phyloP scores from a whole-genome alignment of 2,329 filamentous ascomycete genomes.

The Lasiodiplodia theobromae region DNA sequence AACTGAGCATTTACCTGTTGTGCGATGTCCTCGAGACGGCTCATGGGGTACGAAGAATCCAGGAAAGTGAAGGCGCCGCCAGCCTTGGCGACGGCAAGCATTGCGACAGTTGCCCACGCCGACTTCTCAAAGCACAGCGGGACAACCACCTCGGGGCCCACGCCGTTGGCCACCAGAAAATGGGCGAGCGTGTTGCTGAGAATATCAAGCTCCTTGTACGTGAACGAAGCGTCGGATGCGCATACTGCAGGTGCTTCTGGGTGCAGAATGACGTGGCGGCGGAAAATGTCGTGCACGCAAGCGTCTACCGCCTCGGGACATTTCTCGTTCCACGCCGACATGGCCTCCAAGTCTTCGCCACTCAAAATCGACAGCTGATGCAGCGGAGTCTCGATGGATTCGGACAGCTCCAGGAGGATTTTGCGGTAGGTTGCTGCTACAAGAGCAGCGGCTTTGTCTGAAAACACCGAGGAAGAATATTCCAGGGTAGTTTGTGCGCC shows the following conservation, averaged over 20 bases:
- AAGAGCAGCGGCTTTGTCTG: slow-evolving; percentile 11
- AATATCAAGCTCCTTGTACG: slow-evolving; percentile 41
- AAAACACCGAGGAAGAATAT: slow-evolving; percentile 9
- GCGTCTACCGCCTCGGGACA: slow-evolving; percentile 10
- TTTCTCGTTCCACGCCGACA: slow-evolving; percentile 14
- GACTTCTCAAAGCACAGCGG: slow-evolving; percentile 51
- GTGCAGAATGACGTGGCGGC: slow-evolving; percentile 4
- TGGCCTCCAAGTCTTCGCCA: slow-evolving; percentile 3
- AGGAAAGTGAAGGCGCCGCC: slow-evolving; percentile 29
- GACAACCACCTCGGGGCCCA: slow-evolving; percentile 44
- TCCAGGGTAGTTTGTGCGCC: background rate
- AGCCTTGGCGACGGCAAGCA: slow-evolving; percentile 49
- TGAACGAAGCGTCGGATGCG: slow-evolving; percentile 43
- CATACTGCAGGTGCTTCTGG: slow-evolving; percentile 42
- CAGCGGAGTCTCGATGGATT: background rate
- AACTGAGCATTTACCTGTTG: slow-evolving; percentile 4
- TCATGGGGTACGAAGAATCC: slow-evolving; percentile 1
- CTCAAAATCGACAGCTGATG: background rate
- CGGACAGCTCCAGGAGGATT: slow-evolving; percentile 7
- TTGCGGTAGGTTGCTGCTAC: slow-evolving; percentile 12
- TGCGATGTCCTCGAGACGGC: slow-evolving; percentile 13
- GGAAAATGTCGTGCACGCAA: slow-evolving; percentile 19
- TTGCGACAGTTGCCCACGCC: slow-evolving; percentile 43
- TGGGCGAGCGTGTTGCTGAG: slow-evolving; percentile 40
- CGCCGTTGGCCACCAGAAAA: slow-evolving; percentile 41